Conservation (phyloP, 805 yeast species). For the Kodamaea sagamina region DNA sequence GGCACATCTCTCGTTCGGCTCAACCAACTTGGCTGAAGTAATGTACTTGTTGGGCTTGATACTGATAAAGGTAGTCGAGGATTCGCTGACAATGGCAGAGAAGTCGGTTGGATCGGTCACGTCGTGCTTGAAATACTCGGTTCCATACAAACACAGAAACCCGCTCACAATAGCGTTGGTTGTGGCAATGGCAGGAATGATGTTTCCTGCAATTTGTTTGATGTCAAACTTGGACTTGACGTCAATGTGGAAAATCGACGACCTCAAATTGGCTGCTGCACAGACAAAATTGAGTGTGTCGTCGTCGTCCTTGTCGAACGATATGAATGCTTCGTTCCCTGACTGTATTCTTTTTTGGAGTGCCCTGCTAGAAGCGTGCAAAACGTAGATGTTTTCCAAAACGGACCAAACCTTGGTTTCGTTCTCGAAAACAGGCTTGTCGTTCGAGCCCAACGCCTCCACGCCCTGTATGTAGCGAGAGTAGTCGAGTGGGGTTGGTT, state of each 20-base stretch:
- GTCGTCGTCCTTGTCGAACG: slow-evolving; percentile 93
- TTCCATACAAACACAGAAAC: slow-evolving; percentile 71
- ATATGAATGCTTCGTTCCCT: slow-evolving; percentile 40
- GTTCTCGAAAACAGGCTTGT: slow-evolving; percentile 1
- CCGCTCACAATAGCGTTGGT: slow-evolving; percentile 97
- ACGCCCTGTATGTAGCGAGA: slow-evolving; percentile 19
- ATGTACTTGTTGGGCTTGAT: slow-evolving; percentile 61
- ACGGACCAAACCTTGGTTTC: slow-evolving; percentile 58
- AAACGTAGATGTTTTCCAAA: slow-evolving; percentile 61
- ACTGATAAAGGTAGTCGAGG: slow-evolving; percentile 41
- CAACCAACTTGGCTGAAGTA: slow-evolving; percentile 58
- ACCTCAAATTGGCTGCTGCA: slow-evolving; percentile 79
- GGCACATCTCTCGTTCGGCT: slow-evolving; percentile 72
- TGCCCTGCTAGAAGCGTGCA: slow-evolving; percentile 48
- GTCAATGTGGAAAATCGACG: slow-evolving; percentile 68
- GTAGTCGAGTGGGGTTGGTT: slow-evolving; percentile 64
- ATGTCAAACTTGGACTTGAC: slow-evolving; percentile 77
- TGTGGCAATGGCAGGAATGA: slow-evolving; percentile 97
- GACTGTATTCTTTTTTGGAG: slow-evolving; percentile 51
- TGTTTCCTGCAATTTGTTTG: slow-evolving; percentile 95
- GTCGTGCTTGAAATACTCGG: slow-evolving; percentile 46
- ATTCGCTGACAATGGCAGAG: slow-evolving; percentile 17
- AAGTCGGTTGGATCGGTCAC: slow-evolving; percentile 27
- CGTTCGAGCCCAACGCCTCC: slow-evolving; percentile 9
- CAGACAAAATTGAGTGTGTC: slow-evolving; percentile 88